Evolutionary conservation across 1,139 yeast species (phyloP).

Genomic region (Hansenula anomala): DNA sequence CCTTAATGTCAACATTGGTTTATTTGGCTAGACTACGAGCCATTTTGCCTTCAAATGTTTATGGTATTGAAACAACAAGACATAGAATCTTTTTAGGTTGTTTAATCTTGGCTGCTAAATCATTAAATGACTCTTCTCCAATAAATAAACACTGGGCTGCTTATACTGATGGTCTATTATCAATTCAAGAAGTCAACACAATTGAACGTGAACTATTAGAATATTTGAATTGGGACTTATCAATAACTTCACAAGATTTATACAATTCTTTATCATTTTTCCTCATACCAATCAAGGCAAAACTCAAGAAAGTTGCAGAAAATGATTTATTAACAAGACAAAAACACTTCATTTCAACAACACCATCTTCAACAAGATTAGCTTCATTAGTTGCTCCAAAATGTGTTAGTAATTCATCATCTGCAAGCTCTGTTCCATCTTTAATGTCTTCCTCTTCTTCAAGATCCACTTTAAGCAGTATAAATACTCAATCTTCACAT

Average conservation of each 20-base stretch:
- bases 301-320: conserved; percentile 23
- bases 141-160: conserved; percentile 94
- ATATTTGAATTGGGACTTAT: conserved; percentile 79
- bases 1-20: conserved; percentile 86
- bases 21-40: conserved; percentile 73
- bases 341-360: conserved; percentile 11
- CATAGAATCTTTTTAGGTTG: conserved; percentile 90
- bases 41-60: conserved; percentile 80
- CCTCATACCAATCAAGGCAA: conserved; percentile 60
- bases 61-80: conserved; percentile 90
- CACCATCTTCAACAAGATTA: conserved; percentile 14
- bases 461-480: conserved; percentile 20
- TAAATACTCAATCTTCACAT: conserved; percentile 6
- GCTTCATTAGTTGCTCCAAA: conserved; percentile 11
- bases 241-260: conserved; percentile 66
- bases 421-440: conserved; percentile 21
- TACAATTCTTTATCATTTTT: conserved; percentile 68
- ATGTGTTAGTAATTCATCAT: conserved; percentile 10
- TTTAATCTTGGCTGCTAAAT: conserved; percentile 83
- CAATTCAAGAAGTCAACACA: conserved; percentile 76
- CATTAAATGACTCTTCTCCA: conserved; percentile 89
- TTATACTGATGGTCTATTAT: conserved; percentile 79
- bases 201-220: conserved; percentile 85
- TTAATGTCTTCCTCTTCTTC: conserved; percentile 26
- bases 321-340: conserved; percentile 18